Conservation (phyloP, 331 rosid species). For the Malus hybrid region DNA sequence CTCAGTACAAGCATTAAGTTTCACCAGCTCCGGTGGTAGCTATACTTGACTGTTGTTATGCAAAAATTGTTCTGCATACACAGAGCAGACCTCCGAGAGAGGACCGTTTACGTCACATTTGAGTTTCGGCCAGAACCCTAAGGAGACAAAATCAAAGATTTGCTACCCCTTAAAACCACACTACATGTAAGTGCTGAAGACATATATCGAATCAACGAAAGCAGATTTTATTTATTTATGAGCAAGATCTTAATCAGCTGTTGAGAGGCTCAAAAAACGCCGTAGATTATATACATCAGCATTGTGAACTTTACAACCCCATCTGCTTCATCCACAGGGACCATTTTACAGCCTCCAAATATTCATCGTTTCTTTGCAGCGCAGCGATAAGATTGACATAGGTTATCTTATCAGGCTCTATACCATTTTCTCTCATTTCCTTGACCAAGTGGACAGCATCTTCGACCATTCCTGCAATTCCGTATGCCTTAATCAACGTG, state of each 20-base stretch:
- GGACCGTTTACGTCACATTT: too few species aligned
- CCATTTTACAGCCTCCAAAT: constrained; percentile 93
- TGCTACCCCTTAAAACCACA: too few species aligned
- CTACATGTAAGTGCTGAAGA: too few species aligned
- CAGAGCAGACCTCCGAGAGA: too few species aligned
- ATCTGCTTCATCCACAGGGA: constrained; percentile 96
- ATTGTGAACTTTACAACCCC: constrained; percentile 28
- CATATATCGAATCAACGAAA: too few species aligned
- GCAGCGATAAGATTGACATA: constrained; percentile 63
- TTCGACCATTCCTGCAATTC: constrained; percentile 96
- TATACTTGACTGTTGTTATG: too few species aligned
- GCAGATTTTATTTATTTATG: constrained; percentile 41
- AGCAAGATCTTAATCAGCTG: too few species aligned
- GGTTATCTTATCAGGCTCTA: constrained; percentile 76
- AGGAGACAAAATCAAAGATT: not conserved
- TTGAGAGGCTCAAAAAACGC: too few species aligned
- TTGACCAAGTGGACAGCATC: constrained; percentile 66
- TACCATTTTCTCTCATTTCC: constrained; percentile 78
- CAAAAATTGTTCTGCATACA: too few species aligned
- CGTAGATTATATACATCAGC: not conserved
- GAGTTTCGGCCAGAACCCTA: too few species aligned
- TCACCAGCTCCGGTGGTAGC: too few species aligned
- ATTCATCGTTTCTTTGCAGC: constrained; percentile 59
- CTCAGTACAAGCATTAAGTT: too few species aligned
- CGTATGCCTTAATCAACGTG: constrained; percentile 84